Base-by-base conservation (phyloP, 169 alveolate genomes). In the Eimeria praecox region DNA sequence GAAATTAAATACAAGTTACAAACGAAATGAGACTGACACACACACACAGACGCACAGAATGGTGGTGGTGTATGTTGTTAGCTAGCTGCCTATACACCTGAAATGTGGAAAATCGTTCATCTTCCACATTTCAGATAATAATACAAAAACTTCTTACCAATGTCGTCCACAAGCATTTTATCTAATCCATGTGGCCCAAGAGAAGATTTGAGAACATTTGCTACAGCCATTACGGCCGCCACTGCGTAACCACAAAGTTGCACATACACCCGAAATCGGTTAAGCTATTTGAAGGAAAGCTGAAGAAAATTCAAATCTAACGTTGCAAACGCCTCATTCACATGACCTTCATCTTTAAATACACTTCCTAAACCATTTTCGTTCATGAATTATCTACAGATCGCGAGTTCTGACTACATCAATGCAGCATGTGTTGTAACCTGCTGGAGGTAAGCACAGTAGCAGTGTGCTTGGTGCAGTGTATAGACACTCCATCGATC, bases 181-280 rank as follows among this genome's bases (percentile, higher is more conserved):
- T 99, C 99, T 64, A 99, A 97, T 38, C 99, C 99, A 90, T 99
- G 99, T 18, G 99, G 99, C 42, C 99, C 99, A 94, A 99, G 98
- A 30, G 99, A 98, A 42, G 99, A 98, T 96, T 98, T 99, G 90
- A 99, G 98, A 54, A 99, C 98, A 96, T 99, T 99, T 42, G 99
- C 99, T 71, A 99, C 96, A 44, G 99, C 99, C 97, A 97, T 98
- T 66, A 99, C 99, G 38, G 99, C 99, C 97, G 98, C 98, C 90
- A 99, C 99, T 97, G 95, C 92, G 85, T 18, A 12, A 46, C 3
- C 69, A 16, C n/a, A 24, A 30, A 24, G 46, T 42, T 52, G 89
- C 64, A 30, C 33, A 66, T 71, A 73, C 87, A 59, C 89, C 62
- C 56, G 38, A 42, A n/a, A 38, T 16, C 27, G 27, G n/a, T 27